A percentile compares a stretch with the other conserved stretches of the same genome.
These are phyloP conservation scores for Oidiodendron maius DNA, from an alignment of 495 filamentous ascomycete genomes.

Conservation along the genomic window DNA sequence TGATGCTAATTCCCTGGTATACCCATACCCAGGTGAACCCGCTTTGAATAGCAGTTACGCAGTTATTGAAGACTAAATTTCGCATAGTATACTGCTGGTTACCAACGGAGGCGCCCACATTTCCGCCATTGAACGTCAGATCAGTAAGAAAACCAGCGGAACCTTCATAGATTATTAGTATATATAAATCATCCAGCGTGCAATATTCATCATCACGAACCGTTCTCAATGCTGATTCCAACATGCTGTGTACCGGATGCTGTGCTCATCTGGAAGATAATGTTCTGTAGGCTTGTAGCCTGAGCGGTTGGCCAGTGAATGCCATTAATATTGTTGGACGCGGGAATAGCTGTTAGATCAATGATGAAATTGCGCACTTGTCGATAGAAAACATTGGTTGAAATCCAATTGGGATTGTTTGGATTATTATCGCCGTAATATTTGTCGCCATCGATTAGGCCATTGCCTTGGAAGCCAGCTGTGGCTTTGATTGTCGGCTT, in stretches of 20 bases:
- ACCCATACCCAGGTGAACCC: constrained; percentile 48
- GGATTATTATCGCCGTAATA: constrained; percentile 54
- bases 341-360: constrained; percentile 68
- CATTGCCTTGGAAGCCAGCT: constrained; percentile 57
- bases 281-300: constrained; percentile 73
- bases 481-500: neutral
- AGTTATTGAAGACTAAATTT: constrained; percentile 55
- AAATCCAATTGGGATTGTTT: constrained; percentile 40
- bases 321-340: constrained; percentile 22
- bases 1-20: constrained; percentile 46
- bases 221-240: constrained; percentile 69
- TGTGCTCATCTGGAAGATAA: constrained; percentile 64
- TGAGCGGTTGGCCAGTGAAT: constrained; percentile 90
- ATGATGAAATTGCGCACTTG: constrained; percentile 91
- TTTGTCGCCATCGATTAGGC: constrained; percentile 68
- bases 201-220: constrained; percentile 32
- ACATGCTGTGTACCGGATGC: constrained; percentile 49
- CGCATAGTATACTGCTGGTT: constrained; percentile 37
- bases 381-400: constrained; percentile 84
- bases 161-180: constrained; percentile 26
- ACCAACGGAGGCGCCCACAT: constrained; percentile 36
- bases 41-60: constrained; percentile 47
- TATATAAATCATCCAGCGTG: constrained; percentile 28
- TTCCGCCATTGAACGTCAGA: constrained; percentile 65
- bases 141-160: constrained; percentile 65